Evolutionary conservation across 352 stramenopile genomes (phyloP).

Genomic region (Phytophthora europaea): DNA sequence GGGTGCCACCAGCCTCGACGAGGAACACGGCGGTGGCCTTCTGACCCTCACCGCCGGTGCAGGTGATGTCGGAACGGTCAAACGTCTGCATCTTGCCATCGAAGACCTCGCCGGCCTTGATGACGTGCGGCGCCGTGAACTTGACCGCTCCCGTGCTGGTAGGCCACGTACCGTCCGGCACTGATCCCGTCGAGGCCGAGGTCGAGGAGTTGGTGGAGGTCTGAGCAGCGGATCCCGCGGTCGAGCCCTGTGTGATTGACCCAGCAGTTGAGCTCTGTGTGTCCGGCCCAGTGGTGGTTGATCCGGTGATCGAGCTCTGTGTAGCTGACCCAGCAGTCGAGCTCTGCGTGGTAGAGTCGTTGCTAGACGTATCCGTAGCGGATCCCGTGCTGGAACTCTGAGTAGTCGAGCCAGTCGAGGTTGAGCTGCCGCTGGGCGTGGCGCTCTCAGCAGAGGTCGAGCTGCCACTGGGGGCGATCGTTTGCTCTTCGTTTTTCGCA

Average conservation of each 20-base stretch:
- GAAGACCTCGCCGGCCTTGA: slow-evolving; percentile 42
- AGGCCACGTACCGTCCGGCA: neutral
- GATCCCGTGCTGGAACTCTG: neutral
- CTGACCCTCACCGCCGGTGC: neutral
- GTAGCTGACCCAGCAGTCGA: neutral
- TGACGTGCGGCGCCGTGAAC: slow-evolving; percentile 21
- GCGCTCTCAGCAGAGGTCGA: neutral
- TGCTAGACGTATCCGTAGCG: neutral
- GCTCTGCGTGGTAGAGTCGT: neutral
- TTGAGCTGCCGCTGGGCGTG: neutral
- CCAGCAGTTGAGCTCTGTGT: neutral
- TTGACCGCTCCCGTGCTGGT: neutral
- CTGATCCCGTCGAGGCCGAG: neutral
- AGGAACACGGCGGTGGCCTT: neutral
- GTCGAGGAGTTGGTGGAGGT: neutral
- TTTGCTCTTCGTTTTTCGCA: slow-evolving; percentile 13
- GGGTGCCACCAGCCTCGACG: neutral
- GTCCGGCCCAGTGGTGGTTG: too few relatives aligned
- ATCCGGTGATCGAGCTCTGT: too few relatives aligned
- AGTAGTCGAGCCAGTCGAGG: neutral
- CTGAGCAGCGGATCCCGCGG: neutral
- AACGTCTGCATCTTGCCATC: slow-evolving; percentile 64
- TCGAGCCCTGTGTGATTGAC: neutral
- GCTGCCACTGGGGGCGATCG: neutral
- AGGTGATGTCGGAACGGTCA: slow-evolving; percentile 53